These are phyloP conservation scores for Hanseniaspora pseudoguilliermondii DNA, from an alignment of 805 yeast genomes.

Conservation along the genomic window DNA sequence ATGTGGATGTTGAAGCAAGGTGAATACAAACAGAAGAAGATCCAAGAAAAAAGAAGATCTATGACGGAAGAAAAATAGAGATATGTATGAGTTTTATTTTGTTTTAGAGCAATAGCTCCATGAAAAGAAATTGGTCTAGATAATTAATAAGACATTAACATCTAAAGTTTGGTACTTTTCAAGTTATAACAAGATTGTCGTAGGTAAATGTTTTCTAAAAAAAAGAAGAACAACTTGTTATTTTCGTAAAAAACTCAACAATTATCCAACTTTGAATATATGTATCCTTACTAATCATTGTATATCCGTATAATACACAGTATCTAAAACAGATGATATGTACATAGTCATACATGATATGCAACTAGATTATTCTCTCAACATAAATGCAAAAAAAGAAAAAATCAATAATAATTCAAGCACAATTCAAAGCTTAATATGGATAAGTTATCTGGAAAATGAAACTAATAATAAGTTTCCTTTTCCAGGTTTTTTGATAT, in stretches of 20 bases:
- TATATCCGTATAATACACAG: not conserved
- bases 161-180: no score
- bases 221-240: no score
- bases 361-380: no score
- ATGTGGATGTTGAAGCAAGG: conserved; percentile 72
- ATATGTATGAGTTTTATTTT: conserved; percentile 14
- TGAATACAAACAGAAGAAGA: conserved; percentile 23
- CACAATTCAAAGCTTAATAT: no score
- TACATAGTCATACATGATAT: no score
- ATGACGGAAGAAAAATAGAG: not conserved
- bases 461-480: not conserved
- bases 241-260: conserved; percentile 4
- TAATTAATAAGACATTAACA: not conserved
- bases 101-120: not conserved
- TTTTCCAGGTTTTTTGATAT: conserved; percentile 15
- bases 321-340: conserved; percentile 1
- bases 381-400: no score
- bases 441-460: not conserved
- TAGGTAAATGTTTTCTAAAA: no score
- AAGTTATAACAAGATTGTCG: no score
- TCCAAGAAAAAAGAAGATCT: conserved; percentile 10
- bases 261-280: no score
- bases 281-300: not conserved
- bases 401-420: no score
- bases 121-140: not conserved